Evolutionary conservation across 768 basidiomycete species (phyloP), one percentile per base, ranked within the genome.

Genomic region (Collybiopsis confluens): DNA sequence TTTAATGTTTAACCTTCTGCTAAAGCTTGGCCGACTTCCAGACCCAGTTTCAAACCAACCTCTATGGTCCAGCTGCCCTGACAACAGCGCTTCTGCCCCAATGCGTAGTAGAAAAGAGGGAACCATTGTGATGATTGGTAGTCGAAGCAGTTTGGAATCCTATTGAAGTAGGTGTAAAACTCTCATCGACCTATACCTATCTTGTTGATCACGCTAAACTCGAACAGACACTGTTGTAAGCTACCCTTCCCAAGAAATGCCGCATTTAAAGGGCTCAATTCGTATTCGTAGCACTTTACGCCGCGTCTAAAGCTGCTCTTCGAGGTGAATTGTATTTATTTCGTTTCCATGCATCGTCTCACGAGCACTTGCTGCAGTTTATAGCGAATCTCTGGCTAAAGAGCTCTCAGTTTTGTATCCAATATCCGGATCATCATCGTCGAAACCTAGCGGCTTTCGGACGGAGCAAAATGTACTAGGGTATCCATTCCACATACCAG

Each of bases 11-110:
- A n/a, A n/a, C n/a, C 9, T 20, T 15, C 46, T 33, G 30, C 6
- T 33, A 33, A 5, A 41, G 40, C 11, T 18, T 38, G 13, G 21
- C 21, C 6, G 42, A 43, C 23, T 40, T 42, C 6, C 38, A 35
- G 23, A 20, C 24, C 20, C 69, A 73, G 57, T 72, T 76, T 56
- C 66, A 69, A 47, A 73, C 71, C 10, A 76, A 77, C 56, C 68
- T 76, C 52, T 74, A 76, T 50, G 76, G 77, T 10, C 65, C 68
- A 5, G 62, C 78, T 38, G 74, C 75, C 54, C 68, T 76, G 42
- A 73, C 70, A 24, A 72, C 71, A 56, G 74, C 75, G 35, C 62
- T 70, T 28, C 66, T 78, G 3, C 77, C 77, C 6, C 62, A 74
- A 56, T 68, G 59, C 63, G 66, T 18, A 59, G 54, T 10, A 58